Percentiles rank a stretch among this genome's conserved stretches.
Conservation (phyloP, 768 basidiomycete species). For the Megacollybia marginata region DNA sequence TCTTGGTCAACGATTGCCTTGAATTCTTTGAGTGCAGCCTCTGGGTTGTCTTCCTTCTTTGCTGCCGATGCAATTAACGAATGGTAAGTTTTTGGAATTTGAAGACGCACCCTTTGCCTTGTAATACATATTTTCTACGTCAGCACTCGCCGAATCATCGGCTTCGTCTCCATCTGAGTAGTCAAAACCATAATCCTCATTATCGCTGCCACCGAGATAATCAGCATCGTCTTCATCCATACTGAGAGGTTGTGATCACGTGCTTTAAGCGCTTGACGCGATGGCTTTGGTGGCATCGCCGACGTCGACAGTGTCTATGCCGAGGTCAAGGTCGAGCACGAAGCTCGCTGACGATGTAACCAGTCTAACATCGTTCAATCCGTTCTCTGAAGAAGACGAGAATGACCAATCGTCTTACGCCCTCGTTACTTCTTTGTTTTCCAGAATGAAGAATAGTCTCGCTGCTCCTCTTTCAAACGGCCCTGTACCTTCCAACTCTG, state of each 20-base stretch:
- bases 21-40: constrained; percentile 88
- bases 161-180: constrained; percentile 90
- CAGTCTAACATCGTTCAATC: constrained; percentile 81
- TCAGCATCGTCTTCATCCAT: constrained; percentile 96
- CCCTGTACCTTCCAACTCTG: constrained; percentile 28
- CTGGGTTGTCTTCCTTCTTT: constrained; percentile 91
- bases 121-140: constrained; percentile 98
- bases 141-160: constrained; percentile 72
- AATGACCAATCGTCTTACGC: constrained; percentile 84
- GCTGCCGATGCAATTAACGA: constrained; percentile 35
- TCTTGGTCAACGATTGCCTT: constrained; percentile 84
- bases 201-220: constrained; percentile 87
- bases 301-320: constrained; percentile 6
- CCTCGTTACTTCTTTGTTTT: constrained; percentile 73
- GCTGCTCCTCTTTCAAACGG: constrained; percentile 56
- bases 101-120: constrained; percentile 79
- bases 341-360: constrained; percentile 53
- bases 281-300: neutral
- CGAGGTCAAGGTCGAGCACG: constrained; percentile 56
- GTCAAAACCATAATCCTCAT: constrained; percentile 93
- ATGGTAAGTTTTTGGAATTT: neutral
- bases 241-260: constrained; percentile 1
- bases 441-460: constrained; percentile 74
- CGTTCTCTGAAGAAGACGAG: constrained; percentile 90
- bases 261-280: neutral